phyloP scores from a whole-genome alignment of 805 yeast genomes.

The Metschnikowia chrysomelidarum region DNA sequence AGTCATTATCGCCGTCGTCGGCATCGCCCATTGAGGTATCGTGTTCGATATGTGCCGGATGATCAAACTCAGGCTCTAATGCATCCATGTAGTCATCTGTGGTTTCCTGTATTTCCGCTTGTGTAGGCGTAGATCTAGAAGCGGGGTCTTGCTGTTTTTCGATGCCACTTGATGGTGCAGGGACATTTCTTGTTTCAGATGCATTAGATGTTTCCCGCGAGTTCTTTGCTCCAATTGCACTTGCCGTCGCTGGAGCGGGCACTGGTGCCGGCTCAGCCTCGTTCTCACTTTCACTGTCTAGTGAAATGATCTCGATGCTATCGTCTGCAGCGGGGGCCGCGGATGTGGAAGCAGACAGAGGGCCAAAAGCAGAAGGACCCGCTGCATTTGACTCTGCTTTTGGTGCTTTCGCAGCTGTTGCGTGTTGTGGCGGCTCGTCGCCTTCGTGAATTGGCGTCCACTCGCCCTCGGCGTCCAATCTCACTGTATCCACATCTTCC shows the following conservation, averaged over 20 bases:
- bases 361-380: too few species aligned
- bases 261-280: conserved; percentile 18
- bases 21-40: too few species aligned
- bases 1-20: too few species aligned
- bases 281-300: conserved; percentile 51
- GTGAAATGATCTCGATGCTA: conserved; percentile 44
- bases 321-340: conserved; percentile 11
- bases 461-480: conserved; percentile 65
- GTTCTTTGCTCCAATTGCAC: neutral
- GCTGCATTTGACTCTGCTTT: neutral
- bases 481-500: conserved; percentile 62
- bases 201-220: too few species aligned
- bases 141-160: too few species aligned
- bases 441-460: conserved; percentile 49
- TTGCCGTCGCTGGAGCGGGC: neutral
- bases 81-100: conserved; percentile 4
- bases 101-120: neutral
- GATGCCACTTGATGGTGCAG: too few species aligned
- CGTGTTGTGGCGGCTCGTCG: conserved; percentile 5
- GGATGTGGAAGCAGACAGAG: neutral
- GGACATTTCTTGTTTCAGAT: too few species aligned
- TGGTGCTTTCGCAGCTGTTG: neutral
- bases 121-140: too few species aligned
- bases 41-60: too few species aligned
- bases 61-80: too few species aligned